These are phyloP conservation scores for Ogataea neopini DNA, from an alignment of 805 yeast species.

Conservation along the genomic window DNA sequence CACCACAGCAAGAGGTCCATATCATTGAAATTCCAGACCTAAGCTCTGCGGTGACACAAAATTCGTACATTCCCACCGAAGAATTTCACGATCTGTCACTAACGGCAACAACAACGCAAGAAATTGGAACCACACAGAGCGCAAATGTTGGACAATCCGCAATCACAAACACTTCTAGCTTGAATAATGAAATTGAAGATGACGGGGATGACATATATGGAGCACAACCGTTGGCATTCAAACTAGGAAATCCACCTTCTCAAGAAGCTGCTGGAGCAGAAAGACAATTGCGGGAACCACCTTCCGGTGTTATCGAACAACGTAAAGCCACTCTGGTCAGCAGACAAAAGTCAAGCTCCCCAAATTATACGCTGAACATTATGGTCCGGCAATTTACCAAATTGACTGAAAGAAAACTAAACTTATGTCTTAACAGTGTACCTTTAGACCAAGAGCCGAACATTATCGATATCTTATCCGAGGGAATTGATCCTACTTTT, in stretches of 20 bases:
- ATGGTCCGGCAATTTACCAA: conserved; percentile 94
- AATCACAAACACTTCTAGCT: not conserved
- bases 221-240: conserved; percentile 28
- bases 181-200: not conserved
- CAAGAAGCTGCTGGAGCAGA: conserved; percentile 5
- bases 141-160: not conserved
- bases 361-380: conserved; percentile 89
- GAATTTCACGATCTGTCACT: not conserved
- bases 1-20: conserved; percentile 9
- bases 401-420: conserved; percentile 85
- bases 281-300: conserved; percentile 15
- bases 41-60: conserved; percentile 8
- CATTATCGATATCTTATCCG: conserved; percentile 72
- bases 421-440: conserved; percentile 62
- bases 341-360: conserved; percentile 56
- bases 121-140: not conserved
- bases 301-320: conserved; percentile 28
- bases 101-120: not conserved
- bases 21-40: conserved; percentile 30
- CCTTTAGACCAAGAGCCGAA: conserved; percentile 76
- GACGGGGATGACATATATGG: conserved; percentile 25
- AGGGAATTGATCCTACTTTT: conserved; percentile 82
- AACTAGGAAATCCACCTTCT: conserved; percentile 25
- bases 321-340: conserved; percentile 50
- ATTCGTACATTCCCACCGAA: not conserved